Percentiles rank a stretch among this genome's conserved stretches.
These are phyloP conservation scores for Bacidia gigantensis DNA, from an alignment of 495 filamentous ascomycete species.

Conservation along the genomic window DNA sequence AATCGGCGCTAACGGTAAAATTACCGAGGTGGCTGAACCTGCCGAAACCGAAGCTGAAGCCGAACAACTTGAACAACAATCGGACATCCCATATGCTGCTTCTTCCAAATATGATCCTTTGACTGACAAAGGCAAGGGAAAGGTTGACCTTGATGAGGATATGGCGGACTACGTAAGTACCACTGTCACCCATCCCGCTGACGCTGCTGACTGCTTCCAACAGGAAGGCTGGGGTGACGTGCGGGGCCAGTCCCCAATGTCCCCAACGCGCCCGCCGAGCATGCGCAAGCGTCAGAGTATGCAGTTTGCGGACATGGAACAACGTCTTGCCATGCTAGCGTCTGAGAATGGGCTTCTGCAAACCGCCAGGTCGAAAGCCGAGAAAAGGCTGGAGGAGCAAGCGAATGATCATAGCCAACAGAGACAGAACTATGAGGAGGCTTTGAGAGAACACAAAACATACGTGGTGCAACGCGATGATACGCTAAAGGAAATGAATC, in stretches of 20 bases:
- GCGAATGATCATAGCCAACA: slow-evolving; percentile 41
- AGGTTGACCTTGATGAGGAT: slow-evolving; percentile 34
- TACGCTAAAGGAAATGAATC: slow-evolving; percentile 68
- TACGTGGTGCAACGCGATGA: slow-evolving; percentile 49
- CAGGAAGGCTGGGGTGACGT: slow-evolving; percentile 94
- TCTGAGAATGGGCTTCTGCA: slow-evolving; percentile 67
- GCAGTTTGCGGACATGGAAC: slow-evolving; percentile 78
- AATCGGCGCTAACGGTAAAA: slow-evolving; percentile 16
- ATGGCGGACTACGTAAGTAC: slow-evolving; percentile 88
- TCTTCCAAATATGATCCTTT: slow-evolving; percentile 57
- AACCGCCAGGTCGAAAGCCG: slow-evolving; percentile 55
- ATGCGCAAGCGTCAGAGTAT: slow-evolving; percentile 91
- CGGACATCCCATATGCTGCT: slow-evolving; percentile 36
- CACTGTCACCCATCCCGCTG: slow-evolving; percentile 11
- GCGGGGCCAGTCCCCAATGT: slow-evolving; percentile 71
- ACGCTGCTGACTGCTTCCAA: slow-evolving; percentile 9
- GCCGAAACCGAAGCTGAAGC: slow-evolving; percentile 13
- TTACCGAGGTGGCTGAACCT: slow-evolving; percentile 12
- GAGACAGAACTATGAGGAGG: slow-evolving; percentile 38
- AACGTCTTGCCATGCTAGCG: slow-evolving; percentile 60
- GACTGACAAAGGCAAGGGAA: slow-evolving; percentile 76
- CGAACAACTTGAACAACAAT: slow-evolving; percentile 16
- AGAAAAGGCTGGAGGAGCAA: slow-evolving; percentile 39
- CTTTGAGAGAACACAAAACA: slow-evolving; percentile 40
- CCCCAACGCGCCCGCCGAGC: slow-evolving; percentile 89